These are phyloP conservation scores for Aplosporella prunicola DNA, from an alignment of 2,329 filamentous ascomycete species.

Conservation along the genomic window DNA sequence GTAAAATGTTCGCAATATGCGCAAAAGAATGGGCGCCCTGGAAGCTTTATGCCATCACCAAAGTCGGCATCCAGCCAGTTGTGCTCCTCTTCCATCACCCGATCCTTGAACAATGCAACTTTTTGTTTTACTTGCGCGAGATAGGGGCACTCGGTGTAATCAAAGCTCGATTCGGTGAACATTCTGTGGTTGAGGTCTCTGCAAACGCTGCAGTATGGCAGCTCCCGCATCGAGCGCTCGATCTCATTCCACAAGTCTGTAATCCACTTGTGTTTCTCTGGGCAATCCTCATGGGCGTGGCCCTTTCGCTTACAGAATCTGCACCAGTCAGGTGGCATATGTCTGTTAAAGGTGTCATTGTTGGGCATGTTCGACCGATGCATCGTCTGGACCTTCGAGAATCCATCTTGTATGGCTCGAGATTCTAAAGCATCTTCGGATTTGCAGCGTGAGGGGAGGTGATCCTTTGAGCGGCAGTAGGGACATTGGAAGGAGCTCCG, in stretches of 20 bases:
- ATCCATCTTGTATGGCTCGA: too few species aligned
- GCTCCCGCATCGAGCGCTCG: not conserved
- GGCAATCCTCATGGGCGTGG: not conserved
- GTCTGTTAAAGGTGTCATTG: too few species aligned
- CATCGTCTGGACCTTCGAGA: too few species aligned
- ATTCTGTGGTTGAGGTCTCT: not conserved
- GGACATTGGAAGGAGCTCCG: too few species aligned
- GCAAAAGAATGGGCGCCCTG: not conserved
- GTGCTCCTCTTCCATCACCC: not conserved
- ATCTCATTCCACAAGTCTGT: not conserved
- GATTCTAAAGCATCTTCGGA: too few species aligned
- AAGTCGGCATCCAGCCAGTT: not conserved
- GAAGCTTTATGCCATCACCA: too few species aligned
- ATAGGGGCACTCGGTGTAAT: not conserved
- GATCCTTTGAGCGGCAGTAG: too few species aligned
- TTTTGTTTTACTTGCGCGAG: not conserved
- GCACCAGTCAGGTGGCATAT: too few species aligned
- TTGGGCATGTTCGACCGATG: too few species aligned
- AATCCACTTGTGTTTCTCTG: not conserved
- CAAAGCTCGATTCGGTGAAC: not conserved
- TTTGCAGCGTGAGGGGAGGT: too few species aligned
- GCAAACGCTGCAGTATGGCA: slow-evolving; percentile 1
- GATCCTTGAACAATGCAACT: too few species aligned
- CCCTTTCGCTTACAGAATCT: not conserved
- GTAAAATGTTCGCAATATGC: not conserved